These are phyloP conservation scores for Curvularia spicifera DNA, from an alignment of 2,329 filamentous ascomycete species.

Conservation along the genomic window DNA sequence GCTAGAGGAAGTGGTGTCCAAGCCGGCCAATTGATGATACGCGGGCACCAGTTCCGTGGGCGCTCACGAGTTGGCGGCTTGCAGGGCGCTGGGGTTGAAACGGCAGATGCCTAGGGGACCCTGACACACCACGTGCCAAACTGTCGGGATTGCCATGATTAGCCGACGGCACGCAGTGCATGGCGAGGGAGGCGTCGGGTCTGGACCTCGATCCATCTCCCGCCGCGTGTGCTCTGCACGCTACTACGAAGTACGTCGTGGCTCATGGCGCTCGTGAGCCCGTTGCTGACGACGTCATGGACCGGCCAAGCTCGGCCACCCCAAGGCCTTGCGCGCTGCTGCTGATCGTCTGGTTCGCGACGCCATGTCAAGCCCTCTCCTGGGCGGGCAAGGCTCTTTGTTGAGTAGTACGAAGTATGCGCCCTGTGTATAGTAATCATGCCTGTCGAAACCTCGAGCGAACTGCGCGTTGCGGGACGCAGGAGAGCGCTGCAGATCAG, in stretches of 20 bases:
- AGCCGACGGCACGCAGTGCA: conserved; percentile 6
- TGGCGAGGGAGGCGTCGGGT: conserved; percentile 2
- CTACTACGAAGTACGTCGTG: too few relatives aligned
- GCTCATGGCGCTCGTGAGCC: not conserved
- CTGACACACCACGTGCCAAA: conserved; percentile 10
- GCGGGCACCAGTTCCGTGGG: not conserved
- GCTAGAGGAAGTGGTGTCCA: not conserved
- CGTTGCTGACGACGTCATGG: conserved; percentile 6
- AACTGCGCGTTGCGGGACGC: not conserved
- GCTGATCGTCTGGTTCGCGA: not conserved
- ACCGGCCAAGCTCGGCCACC: conserved; percentile 7
- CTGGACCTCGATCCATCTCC: conserved; percentile 11
- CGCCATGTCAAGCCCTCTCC: not conserved
- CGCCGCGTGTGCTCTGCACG: conserved; percentile 4
- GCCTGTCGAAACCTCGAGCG: not conserved
- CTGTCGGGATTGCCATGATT: conserved; percentile 4
- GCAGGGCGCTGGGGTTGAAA: not conserved
- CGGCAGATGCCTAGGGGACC: conserved; percentile 4
- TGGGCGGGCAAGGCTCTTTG: not conserved
- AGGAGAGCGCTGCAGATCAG: not conserved
- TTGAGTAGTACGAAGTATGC: not conserved
- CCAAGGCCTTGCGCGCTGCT: not conserved
- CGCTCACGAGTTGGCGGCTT: not conserved
- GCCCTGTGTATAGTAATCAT: not conserved
- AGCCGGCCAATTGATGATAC: conserved; percentile 1